Evolutionary conservation across 2,329 filamentous ascomycete genomes (phyloP), one percentile per base, ranked within the genome.

Genomic region (Arthrobotrys conoides): DNA sequence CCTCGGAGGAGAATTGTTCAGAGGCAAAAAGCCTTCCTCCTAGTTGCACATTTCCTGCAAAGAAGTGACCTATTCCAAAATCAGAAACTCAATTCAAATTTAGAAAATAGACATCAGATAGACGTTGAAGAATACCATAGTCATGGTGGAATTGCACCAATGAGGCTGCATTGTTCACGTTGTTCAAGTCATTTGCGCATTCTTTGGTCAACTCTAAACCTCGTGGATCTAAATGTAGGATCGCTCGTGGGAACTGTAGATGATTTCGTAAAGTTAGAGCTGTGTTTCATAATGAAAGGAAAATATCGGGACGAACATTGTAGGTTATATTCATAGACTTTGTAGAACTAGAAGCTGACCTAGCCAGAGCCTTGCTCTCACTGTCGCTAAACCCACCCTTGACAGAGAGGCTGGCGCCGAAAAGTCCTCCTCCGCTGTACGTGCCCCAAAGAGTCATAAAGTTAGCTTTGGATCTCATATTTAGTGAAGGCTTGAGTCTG

Each of bases 241-340:
- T 44, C 14, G 71, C 63, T 20, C 76, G 18, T 0, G 79, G 79
- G 57, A 79, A 76, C 79, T 80, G 20, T 6, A 36, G 24, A 20
- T 27, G 33, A n/a, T n/a, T n/a, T n/a, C n/a, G n/a, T n/a, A 4
- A n/a, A 18, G 9, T 14, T 38, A n/a, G 48, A 64, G 44, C 33
- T 38, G 36, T 49, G 59, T 22, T 3, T 38, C n/a, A n/a, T n/a
- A n/a, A n/a, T 20, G n/a, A 0, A 2, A 46, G 44, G 2, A 3
- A 22, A n/a, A 14, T 14, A 27, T 27, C 10, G 12, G 22, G 9
- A 63, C 79, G 5, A 10, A 79, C 79, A 18, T 76, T 80, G 57
- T 79, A 80, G 5, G 79, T 76, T 20, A 80, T 76, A 49, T 79
- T 76, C 76, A 80, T 72, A 44, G 51, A 69, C 27, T 46, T 67